Evolutionary conservation across 73 alveolate species (phyloP), one percentile per base, ranked within the genome.

Genomic region (Tetrahymena thermophila): DNA sequence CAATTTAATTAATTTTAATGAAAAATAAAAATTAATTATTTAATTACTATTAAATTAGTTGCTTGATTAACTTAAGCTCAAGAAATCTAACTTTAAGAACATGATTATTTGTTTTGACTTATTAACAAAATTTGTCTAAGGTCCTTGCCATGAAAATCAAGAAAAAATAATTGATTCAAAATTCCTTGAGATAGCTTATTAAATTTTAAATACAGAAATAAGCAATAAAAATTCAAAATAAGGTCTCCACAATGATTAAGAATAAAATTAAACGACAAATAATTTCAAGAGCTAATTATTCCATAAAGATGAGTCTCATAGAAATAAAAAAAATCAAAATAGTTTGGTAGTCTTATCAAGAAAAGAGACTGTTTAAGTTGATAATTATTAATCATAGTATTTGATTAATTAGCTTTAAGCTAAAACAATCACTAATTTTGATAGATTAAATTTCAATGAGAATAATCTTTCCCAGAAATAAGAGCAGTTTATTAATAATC

Each of bases 111-210:
- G 99, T 89, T 95, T 98, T 55, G 99, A 98, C 85, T 96, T 99
- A 58, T 96, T 99, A 85, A 98, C 99, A 93, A 99, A 98, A 96
- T 97, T 98, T 96, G 96, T 98, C 35, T 98, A 99, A 98, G 99
- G 99, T 0, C 99, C 99, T 71, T 99, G 99, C 94, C 96, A 97
- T 94, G 99, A 98, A 71, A 98, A 98, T 94, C 98, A 99, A 96
- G 93, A 96, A 84, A 96, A 98, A 34, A 94, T 98, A 38, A 98
- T 99, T 35, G 98, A 98, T 95, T 97, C 99, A 35, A 99, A 98
- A 95, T 97, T 98, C 94, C 94, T 98, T 84, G 99, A 97, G 83
- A 97, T 98, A 9, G 98, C 98, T 25, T 95, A 94, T 57, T 96
- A 21, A 89, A 11, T 71, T 71, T 31, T 71, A n/a, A 71, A 71